Base-by-base conservation (phyloP, 1,284 basidiomycete genomes). In the Salmacisia buchloeana region DNA sequence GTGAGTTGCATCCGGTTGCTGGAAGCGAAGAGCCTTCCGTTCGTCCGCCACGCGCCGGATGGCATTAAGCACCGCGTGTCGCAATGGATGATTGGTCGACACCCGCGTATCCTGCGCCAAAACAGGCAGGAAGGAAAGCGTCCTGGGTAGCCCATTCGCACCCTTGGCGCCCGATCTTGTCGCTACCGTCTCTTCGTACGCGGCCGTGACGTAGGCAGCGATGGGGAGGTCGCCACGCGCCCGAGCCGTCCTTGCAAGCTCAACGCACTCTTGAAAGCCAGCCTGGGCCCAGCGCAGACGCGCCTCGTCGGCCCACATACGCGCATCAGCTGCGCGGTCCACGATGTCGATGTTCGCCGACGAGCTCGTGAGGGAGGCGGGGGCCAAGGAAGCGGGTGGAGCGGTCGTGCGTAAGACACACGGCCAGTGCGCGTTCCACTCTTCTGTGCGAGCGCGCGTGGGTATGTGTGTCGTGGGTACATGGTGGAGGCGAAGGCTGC, bases 381-480 rank as follows among this genome's bases (percentile, higher is more conserved):
- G 18, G 12, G 25, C 46, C 5, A 25, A 49, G 4, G 56, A 21
- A 36, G 21, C 56, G 35, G 18, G n/a, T 12, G 56, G 34, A 13
- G 33, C 36, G 2, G 5, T 58, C 31, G 38, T 39, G 12, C 71
- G 63, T 21, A 79, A 65, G 5, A 70, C 64, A 39, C 74, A 72
- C 6, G 77, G 77, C 77, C 77, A 79, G 12, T 77, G 71, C 2
- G 67, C 64, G 54, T 73, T 72, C 81, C 81, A 82, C 45, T 82
- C 80, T 0, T 81, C 78, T 2, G 92, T 82, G 21, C 92, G 88
- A 15, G 83, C 83, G 1, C 83, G 83, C 0, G 89, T 92, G 2
- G 89, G 83, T 0, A 92, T 92, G 5, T 88, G 83, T 7, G 84
- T 83, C 25, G 83, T 81, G 0, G 94, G 93, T 0, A 96, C 89